Evolutionary conservation across 371 early-diverging fungal species (phyloP).

Genomic region (Gilbertella persicaria): DNA sequence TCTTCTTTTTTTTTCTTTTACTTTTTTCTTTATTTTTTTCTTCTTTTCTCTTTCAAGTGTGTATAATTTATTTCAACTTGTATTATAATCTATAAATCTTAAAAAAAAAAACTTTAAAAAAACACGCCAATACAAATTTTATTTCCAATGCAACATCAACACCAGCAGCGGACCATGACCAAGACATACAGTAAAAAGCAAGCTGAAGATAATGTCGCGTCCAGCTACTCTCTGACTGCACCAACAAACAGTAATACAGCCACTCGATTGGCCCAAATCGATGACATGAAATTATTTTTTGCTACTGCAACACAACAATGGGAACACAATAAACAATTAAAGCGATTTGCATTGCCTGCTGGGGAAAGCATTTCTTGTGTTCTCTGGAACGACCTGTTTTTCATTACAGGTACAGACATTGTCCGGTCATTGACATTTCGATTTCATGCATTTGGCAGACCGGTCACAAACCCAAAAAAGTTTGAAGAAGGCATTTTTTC

Average conservation of each 20-base stretch:
- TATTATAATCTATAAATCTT: constrained; percentile 2
- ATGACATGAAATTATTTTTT: constrained; percentile 60
- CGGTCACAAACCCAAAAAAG: constrained; percentile 92
- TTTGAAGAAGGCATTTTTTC: constrained; percentile 99
- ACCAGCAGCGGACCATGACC: constrained; percentile 16
- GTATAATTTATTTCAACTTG: background rate
- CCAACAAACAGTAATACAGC: constrained; percentile 29
- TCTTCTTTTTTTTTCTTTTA: background rate
- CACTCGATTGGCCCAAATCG: constrained; percentile 46
- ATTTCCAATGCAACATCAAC: constrained; percentile 14
- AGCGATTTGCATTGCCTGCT: constrained; percentile 75
- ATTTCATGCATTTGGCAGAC: constrained; percentile 91
- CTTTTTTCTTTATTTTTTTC: background rate
- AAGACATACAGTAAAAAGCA: constrained; percentile 24
- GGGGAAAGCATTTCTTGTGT: constrained; percentile 92
- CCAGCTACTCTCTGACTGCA: constrained; percentile 18
- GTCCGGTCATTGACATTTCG: constrained; percentile 95
- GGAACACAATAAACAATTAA: constrained; percentile 55
- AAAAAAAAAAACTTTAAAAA: constrained; percentile 8
- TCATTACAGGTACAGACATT: constrained; percentile 99
- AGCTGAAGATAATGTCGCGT: constrained; percentile 16
- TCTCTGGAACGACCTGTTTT: constrained; percentile 86
- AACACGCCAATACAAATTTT: background rate
- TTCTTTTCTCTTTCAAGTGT: constrained; percentile 17
- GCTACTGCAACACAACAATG: constrained; percentile 63